Evolutionary conservation across 1,139 yeast genomes (phyloP), one percentile per base, ranked within the genome.

Genomic region (Chernovozyma aurita): DNA sequence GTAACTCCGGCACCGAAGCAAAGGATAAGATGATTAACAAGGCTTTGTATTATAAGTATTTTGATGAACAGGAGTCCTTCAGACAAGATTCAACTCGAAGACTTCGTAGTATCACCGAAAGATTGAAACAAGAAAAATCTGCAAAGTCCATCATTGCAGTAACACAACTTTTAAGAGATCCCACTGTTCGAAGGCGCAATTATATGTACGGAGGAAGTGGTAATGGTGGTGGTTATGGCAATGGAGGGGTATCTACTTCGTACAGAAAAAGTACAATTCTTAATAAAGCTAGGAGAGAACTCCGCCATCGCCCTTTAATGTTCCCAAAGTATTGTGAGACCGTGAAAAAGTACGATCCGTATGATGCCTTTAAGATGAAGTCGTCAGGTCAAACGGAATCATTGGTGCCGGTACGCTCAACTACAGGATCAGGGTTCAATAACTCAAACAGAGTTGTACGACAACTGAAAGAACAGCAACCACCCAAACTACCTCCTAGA

Each of bases 21-120:
- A n/a, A 7, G 18, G 15, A 5, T 4, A 22, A 22, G 4, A 66
- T 65, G 72, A 68, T 71, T 13, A 65, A 46, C 63, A 76, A 41
- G 57, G 52, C 50, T 32, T 48, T 76, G 9, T 78, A 71, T 49
- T 47, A 58, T 36, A 59, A 58, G 43, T 76, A 76, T 44, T 51
- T 54, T 15, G 49, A 59, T 18, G 82, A 78, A 35, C 59, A 71
- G 24, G 65, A 66, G 18, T 50, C 52, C 36, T 74, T 75, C 46
- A 61, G 77, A 37, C 70, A 70, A 36, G 65, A 70, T 42, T 73
- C 78, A 13, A 70, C 80, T 1, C 70, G 65, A 37, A 57, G 77
- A 37, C 55, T 76, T 31, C 59, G 81, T 41, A 51, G 58, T 31
- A 61, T 72, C 44, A 71, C 71, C 42, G 64, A 65, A 40, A 57